Percentiles rank a stretch among this genome's conserved stretches.
Evolutionary conservation across 73 alveolate species (phyloP).

Genomic region (Blepharisma japonicum): DNA sequence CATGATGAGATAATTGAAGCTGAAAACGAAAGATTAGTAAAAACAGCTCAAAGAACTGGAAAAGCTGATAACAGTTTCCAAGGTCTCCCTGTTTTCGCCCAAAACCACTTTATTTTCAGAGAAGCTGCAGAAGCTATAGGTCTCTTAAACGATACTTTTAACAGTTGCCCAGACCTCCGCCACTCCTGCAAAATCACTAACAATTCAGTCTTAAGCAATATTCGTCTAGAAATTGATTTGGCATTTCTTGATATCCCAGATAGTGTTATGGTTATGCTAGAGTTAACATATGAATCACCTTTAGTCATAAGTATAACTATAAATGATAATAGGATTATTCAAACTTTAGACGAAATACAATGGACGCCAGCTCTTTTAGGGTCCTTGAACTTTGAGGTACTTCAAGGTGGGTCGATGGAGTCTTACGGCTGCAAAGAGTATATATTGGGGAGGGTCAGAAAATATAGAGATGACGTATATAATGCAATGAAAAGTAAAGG

Average conservation of each 20-base stretch:
- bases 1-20: not conserved
- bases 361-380: constrained; percentile 24
- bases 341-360: constrained; percentile 22
- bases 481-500: constrained; percentile 10
- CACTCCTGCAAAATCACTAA: not conserved
- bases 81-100: not conserved
- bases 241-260: constrained; percentile 40
- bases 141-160: not conserved
- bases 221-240: constrained; percentile 50
- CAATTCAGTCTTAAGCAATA: not conserved
- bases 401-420: constrained; percentile 28
- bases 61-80: not conserved
- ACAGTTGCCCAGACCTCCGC: not conserved
- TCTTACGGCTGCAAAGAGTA: constrained; percentile 37
- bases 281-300: constrained; percentile 48
- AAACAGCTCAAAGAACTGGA: not conserved
- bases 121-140: not conserved
- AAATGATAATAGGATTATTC: constrained; percentile 35
- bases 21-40: not conserved
- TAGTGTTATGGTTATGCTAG: constrained; percentile 34
- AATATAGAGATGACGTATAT: not conserved
- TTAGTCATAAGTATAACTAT: constrained; percentile 31
- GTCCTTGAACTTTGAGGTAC: constrained; percentile 33
- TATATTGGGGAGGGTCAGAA: constrained; percentile 29
- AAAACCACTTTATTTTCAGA: not conserved